These are phyloP conservation scores for Zygoascus sp. DNA, from an alignment of 1,139 yeast species.

Conservation along the genomic window DNA sequence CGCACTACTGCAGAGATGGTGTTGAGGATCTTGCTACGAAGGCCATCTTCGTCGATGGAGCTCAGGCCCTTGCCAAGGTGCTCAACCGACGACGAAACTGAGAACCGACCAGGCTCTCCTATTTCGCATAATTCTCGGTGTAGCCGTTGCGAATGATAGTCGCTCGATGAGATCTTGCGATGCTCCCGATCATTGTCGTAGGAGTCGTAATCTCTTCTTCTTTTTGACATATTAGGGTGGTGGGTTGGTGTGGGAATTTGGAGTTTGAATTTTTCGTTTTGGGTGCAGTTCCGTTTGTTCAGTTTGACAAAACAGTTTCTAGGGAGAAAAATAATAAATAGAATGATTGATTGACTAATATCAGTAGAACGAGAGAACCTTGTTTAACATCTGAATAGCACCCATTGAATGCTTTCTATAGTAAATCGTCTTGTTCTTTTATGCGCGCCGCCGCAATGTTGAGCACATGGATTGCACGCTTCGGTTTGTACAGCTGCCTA, in stretches of 20 bases:
- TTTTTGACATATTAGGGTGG: conserved; percentile 6
- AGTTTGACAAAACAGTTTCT: no score
- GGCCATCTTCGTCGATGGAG: conserved; percentile 52
- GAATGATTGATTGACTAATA: background rate
- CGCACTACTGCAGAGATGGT: conserved; percentile 65
- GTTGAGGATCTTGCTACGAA: conserved; percentile 55
- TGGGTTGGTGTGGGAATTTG: background rate
- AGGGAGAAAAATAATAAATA: background rate
- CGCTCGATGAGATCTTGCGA: conserved; percentile 6
- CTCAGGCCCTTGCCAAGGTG: conserved; percentile 57
- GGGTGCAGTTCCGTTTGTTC: no score
- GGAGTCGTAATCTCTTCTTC: conserved; percentile 6
- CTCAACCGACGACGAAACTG: conserved; percentile 41
- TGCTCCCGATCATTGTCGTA: conserved; percentile 5
- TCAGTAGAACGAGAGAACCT: no score
- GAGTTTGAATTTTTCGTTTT: no score
- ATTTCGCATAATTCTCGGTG: conserved; percentile 28
- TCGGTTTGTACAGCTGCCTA: conserved; percentile 4
- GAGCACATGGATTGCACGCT: conserved; percentile 3
- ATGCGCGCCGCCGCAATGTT: conserved; percentile 12
- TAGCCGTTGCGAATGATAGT: background rate
- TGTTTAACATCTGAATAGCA: no score
- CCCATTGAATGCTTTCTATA: background rate
- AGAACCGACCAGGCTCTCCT: conserved; percentile 30
- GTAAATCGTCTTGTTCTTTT: background rate